Evolutionary conservation across 2,329 filamentous ascomycete species (phyloP).

Genomic region (Periconia digitata): DNA sequence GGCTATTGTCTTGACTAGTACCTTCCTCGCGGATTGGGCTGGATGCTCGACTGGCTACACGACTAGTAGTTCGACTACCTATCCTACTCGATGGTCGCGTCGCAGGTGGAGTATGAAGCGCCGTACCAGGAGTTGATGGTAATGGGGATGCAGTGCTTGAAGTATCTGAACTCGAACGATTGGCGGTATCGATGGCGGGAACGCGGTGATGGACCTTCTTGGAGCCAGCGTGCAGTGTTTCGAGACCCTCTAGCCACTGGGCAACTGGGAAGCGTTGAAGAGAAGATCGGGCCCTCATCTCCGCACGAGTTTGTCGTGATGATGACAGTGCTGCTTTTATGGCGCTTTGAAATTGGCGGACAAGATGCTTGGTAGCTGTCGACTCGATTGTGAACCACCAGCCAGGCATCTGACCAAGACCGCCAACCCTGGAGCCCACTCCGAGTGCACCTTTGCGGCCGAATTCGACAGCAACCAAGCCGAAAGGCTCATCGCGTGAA

Average conservation of each 20-base stretch:
- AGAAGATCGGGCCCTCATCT: slow-evolving; percentile 66
- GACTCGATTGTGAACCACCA: slow-evolving; percentile 73
- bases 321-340: slow-evolving; percentile 64
- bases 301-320: slow-evolving; percentile 56
- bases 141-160: slow-evolving; percentile 11
- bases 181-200: slow-evolving; percentile 1
- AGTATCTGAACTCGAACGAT: slow-evolving; percentile 1
- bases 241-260: slow-evolving; percentile 67
- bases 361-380: slow-evolving; percentile 62
- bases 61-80: slow-evolving; percentile 12
- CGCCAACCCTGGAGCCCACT: slow-evolving; percentile 66
- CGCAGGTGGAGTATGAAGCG: slow-evolving; percentile 12
- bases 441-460: slow-evolving; percentile 68
- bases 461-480: slow-evolving; percentile 69
- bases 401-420: slow-evolving; percentile 68
- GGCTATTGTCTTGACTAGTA: neutral
- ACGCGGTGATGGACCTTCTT: slow-evolving; percentile 58
- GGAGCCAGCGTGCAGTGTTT: slow-evolving; percentile 61
- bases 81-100: slow-evolving; percentile 17
- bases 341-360: slow-evolving; percentile 66
- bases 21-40: slow-evolving; percentile 15
- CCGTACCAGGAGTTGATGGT: slow-evolving; percentile 17
- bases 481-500: slow-evolving; percentile 69
- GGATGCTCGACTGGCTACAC: slow-evolving; percentile 14
- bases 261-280: slow-evolving; percentile 68